Base-by-base conservation (phyloP, 345 rosid genomes). In the Eutrema yunnanense region DNA sequence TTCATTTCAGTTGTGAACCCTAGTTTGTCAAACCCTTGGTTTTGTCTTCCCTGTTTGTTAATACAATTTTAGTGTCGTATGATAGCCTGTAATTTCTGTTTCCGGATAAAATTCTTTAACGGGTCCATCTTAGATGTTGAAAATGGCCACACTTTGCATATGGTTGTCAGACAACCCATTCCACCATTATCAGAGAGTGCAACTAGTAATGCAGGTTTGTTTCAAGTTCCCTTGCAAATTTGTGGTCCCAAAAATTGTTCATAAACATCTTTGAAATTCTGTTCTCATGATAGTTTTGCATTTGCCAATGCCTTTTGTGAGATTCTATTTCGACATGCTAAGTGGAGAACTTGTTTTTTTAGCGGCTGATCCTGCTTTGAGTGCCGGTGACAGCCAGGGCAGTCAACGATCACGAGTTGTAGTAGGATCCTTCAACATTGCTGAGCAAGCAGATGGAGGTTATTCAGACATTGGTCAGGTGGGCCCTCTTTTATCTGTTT, bases 91-190 rank as follows among this genome's bases (percentile, higher is more conserved):
- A 53, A 13, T 5, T 56, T 41, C 10, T 19, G 47, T 58, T 50
- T n/a, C 22, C 1, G 12, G 63, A 55, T 46, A 29, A 62, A 6
- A 2, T 76, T 77, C 72, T 71, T 77, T 77, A 64, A 70, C 27
- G 60, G 14, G 44, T 71, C 52, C 33, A 72, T 32, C 40, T 72
- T 74, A 87, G 89, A 84, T 72, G 87, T 85, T 53, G 92, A 87
- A 78, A 87, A 87, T 63, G 89, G 92, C 62, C 87, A 84, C 69
- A 79, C 86, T 42, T 75, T 85, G 72, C 89, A 83, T 74, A 57
- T 85, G 77, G 92, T 87, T 43, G 86, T 82, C 59, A 72, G 89
- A 72, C 89, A 83, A 60, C 85, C 85, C 68, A 41, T 81, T 54
- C 76, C 80, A 37, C 73, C 75, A 60, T 74, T 85, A 54, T 62